These are phyloP conservation scores for Psilocybe mexicana DNA, from an alignment of 1,284 basidiomycete species.

Conservation along the genomic window DNA sequence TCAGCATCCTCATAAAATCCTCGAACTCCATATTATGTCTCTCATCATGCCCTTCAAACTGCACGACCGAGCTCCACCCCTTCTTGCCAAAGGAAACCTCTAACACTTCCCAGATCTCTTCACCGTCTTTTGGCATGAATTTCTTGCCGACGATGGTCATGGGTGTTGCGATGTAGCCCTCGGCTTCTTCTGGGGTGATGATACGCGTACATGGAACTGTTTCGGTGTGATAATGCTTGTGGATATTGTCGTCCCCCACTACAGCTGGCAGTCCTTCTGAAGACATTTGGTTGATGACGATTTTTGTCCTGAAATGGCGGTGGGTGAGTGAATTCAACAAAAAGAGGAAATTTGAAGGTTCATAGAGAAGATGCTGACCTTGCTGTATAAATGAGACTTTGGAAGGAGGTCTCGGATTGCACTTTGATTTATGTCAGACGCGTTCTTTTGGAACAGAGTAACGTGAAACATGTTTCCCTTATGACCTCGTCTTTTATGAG, in stretches of 20 bases:
- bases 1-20: slow-evolving; percentile 14
- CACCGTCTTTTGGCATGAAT: slow-evolving; percentile 13
- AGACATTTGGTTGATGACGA: background rate
- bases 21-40: slow-evolving; percentile 10
- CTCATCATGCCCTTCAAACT: slow-evolving; percentile 5
- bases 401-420: no score
- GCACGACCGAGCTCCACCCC: slow-evolving; percentile 12
- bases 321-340: background rate
- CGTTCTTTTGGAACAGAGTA: no score
- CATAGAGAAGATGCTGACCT: no score
- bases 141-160: slow-evolving; percentile 12
- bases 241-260: background rate
- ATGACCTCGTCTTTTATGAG: no score
- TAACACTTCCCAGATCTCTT: slow-evolving; percentile 14
- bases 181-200: slow-evolving; percentile 7
- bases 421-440: no score
- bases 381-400: no score
- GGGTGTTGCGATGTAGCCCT: slow-evolving; percentile 7
- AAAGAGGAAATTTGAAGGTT: no score
- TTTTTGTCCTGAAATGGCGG: background rate
- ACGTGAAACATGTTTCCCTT: no score
- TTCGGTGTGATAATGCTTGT: slow-evolving; percentile 11
- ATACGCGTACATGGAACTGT: slow-evolving; percentile 12
- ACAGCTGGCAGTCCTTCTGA: background rate
- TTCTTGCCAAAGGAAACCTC: slow-evolving; percentile 8